These are phyloP conservation scores for Chenopodium berlandieri DNA, from an alignment of 148 eudicot genomes.

Conservation along the genomic window DNA sequence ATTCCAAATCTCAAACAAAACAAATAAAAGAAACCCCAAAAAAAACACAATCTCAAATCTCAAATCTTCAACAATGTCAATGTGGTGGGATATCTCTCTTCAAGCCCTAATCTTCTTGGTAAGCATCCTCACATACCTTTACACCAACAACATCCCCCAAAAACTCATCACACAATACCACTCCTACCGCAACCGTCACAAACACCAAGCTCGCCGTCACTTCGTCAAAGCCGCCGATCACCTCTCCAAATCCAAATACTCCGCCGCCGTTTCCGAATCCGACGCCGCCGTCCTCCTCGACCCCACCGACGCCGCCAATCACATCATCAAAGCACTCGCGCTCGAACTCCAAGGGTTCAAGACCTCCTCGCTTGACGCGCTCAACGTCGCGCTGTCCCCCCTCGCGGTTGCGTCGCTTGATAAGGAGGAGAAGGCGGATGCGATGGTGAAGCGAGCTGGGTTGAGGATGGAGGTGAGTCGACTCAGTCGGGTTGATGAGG, in stretches of 20 bases:
- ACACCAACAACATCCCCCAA: conserved; percentile 53
- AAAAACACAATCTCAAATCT: background rate
- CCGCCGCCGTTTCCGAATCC: conserved; percentile 54
- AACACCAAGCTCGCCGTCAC: conserved; percentile 57
- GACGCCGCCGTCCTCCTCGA: conserved; percentile 48
- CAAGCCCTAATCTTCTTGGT: conserved; percentile 42
- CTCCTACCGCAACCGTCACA: conserved; percentile 29
- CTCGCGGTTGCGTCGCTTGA: conserved; percentile 51
- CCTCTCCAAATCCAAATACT: conserved; percentile 35
- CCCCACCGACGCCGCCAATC: conserved; percentile 76
- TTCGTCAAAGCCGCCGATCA: conserved; percentile 76
- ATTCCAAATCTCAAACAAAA: no score
- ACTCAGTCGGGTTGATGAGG: conserved; percentile 18
- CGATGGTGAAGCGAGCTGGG: conserved; percentile 64
- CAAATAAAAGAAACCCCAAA: background rate
- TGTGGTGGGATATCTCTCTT: conserved; percentile 57
- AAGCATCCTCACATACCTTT: conserved; percentile 42
- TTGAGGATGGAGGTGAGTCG: conserved; percentile 44
- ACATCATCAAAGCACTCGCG: conserved; percentile 67
- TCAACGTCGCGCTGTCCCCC: conserved; percentile 65
- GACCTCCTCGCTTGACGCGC: conserved; percentile 56
- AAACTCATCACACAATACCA: conserved; percentile 39
- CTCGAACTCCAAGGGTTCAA: conserved; percentile 70
- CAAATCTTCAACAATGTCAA: conserved; percentile 15
- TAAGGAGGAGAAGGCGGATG: conserved; percentile 58